Base-by-base conservation (phyloP, 1,139 yeast genomes). In the Arxiozyma bovina region DNA sequence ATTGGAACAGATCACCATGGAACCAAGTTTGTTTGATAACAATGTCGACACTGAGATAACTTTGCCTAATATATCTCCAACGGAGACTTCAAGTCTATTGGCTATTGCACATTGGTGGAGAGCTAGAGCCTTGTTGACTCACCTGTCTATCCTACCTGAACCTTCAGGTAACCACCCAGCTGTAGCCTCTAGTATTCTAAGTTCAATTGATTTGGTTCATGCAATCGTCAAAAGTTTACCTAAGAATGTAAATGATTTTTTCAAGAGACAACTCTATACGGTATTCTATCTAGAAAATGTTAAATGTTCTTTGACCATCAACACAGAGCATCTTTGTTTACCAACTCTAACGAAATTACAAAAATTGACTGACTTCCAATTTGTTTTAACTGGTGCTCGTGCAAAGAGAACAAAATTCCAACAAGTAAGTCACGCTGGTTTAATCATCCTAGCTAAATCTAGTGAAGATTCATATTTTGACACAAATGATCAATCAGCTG, bases 401-500 rank as follows among this genome's bases (percentile, higher is more conserved):
- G 97, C 96, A 6, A 87, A 85, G 66, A 77, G 94, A 67, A 91
- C 99, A 3, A 88, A 87, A 68, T 87, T 74, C 66, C 99, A 93
- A 70, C 78, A 77, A 49, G 78, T 76, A 50, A 81, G 83, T 27
- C 80, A 87, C 18, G 79, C 96, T 0, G 82, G 89, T 50, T 77
- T 93, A 60, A 79, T 91, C n/a, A 80, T 90, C 38, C 72, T 91
- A 42, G 98, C 98, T 1, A 80, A 80, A 67, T 74, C 64, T 5
- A 58, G 63, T 9, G 68, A 64, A 8, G 63, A 63, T 3, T 62
- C 61, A 3, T 58, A 56, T 9, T 59, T 50, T 1, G 60, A 63
- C 2, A 7, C 34, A 23, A 30, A 20, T 43, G n/a, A 9, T 15
- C 21, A 30, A 4, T 15, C 42, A 12, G n/a, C 38, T 44, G 63